These are phyloP conservation scores for Trichoderma koningii DNA, from an alignment of 2,329 filamentous ascomycete genomes.

Conservation along the genomic window DNA sequence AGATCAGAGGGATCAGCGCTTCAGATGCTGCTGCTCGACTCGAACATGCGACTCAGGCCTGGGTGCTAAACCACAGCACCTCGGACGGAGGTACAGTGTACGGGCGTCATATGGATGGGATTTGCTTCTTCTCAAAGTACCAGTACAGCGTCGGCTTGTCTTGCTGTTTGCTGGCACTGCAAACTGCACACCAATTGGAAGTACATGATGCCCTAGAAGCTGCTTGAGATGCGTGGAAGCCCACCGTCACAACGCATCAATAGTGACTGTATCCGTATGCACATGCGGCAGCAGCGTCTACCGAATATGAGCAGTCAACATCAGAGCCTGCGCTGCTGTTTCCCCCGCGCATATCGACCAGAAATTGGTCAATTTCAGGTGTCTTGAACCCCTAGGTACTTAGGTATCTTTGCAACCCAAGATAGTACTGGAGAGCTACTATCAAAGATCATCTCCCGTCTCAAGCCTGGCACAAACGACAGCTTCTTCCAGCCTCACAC, in stretches of 20 bases:
- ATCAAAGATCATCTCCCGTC: neutral
- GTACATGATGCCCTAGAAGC: no score
- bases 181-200: no score
- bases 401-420: no score
- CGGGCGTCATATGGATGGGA: neutral
- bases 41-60: neutral
- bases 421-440: no score
- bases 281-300: conserved; percentile 4
- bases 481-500: conserved; percentile 1
- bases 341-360: conserved; percentile 2
- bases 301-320: conserved; percentile 18
- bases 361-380: neutral
- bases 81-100: neutral
- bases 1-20: conserved; percentile 10
- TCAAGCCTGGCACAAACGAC: conserved; percentile 4
- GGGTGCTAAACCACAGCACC: neutral
- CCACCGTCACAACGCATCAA: no score
- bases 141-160: neutral
- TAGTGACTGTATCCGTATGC: no score
- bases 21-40: neutral
- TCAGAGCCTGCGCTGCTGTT: neutral
- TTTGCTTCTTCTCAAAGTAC: neutral
- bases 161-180: neutral
- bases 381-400: no score
- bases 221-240: no score